These are phyloP conservation scores for Aegilops longissima DNA, from an alignment of 176 grass and related monocot species.

Conservation along the genomic window DNA sequence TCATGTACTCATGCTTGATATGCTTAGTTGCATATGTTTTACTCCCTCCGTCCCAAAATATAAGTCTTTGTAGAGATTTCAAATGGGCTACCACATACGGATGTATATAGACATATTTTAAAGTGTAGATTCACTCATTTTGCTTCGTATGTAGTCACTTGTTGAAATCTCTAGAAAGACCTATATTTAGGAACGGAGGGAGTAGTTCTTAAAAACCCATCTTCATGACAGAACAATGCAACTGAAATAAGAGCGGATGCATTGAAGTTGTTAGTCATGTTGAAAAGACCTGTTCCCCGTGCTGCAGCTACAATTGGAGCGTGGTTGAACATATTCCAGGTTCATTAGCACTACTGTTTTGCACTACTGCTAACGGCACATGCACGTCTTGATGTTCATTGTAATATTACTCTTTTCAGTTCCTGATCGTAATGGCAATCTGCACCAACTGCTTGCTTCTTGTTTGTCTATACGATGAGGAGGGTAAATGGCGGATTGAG, in stretches of 20 bases:
- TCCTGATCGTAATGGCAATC: slow-evolving; percentile 93
- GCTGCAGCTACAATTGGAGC: slow-evolving; percentile 92
- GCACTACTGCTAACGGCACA: neutral
- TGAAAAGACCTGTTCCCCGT: slow-evolving; percentile 79
- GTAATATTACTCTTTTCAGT: slow-evolving; percentile 45
- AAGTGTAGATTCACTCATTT: no score
- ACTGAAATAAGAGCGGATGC: slow-evolving; percentile 98
- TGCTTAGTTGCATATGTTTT: neutral
- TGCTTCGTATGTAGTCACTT: no score
- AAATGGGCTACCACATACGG: no score
- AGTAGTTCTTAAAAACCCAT: neutral
- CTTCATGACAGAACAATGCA: slow-evolving; percentile 69
- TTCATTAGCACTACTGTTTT: slow-evolving; percentile 32
- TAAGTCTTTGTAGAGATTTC: no score
- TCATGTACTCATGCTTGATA: neutral
- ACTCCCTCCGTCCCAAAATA: no score
- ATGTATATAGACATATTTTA: no score
- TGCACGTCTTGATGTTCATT: slow-evolving; percentile 18
- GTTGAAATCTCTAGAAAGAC: no score
- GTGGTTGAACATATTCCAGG: slow-evolving; percentile 99
- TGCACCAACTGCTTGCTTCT: slow-evolving; percentile 99
- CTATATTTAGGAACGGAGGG: no score
- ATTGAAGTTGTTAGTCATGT: slow-evolving; percentile 87
- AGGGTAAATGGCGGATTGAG: slow-evolving; percentile 94
- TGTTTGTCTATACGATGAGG: slow-evolving; percentile 83